Evolutionary conservation across 2,329 filamentous ascomycete species (phyloP).

Genomic region (Penicillium palitans): DNA sequence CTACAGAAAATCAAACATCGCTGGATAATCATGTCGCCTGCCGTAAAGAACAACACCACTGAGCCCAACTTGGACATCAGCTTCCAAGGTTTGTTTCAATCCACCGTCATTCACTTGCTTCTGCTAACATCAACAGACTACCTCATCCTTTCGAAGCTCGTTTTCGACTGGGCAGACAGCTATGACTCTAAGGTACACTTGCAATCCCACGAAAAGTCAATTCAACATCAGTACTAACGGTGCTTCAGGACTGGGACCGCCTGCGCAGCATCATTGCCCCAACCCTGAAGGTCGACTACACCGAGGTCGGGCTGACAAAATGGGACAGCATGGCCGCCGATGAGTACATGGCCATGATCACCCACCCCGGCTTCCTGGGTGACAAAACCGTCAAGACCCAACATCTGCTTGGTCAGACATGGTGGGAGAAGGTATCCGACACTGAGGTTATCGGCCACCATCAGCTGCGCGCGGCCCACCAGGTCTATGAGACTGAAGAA

Average conservation of each 20-base stretch:
- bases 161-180: slow-evolving; percentile 49
- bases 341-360: slow-evolving; percentile 63
- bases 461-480: slow-evolving; percentile 63
- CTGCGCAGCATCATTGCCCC: slow-evolving; percentile 47
- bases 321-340: slow-evolving; percentile 63
- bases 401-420: slow-evolving; percentile 62
- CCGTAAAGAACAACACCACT: slow-evolving; percentile 15
- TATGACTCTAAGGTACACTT: slow-evolving; percentile 44
- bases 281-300: slow-evolving; percentile 62
- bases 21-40: slow-evolving; percentile 21
- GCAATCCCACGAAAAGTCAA: neutral
- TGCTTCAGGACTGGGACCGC: slow-evolving; percentile 43
- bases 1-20: neutral
- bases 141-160: slow-evolving; percentile 34
- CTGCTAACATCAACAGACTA: slow-evolving; percentile 32
- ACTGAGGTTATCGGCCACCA: slow-evolving; percentile 62
- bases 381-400: slow-evolving; percentile 64
- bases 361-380: slow-evolving; percentile 58
- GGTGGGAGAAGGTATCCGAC: slow-evolving; percentile 60
- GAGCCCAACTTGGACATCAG: slow-evolving; percentile 44
- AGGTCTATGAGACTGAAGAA: slow-evolving; percentile 58
- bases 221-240: neutral
- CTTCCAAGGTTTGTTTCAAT: slow-evolving; percentile 24
- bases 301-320: slow-evolving; percentile 59
- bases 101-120: neutral